Evolutionary conservation across 345 rosid species (phyloP).

Genomic region (Populus davidiana): DNA sequence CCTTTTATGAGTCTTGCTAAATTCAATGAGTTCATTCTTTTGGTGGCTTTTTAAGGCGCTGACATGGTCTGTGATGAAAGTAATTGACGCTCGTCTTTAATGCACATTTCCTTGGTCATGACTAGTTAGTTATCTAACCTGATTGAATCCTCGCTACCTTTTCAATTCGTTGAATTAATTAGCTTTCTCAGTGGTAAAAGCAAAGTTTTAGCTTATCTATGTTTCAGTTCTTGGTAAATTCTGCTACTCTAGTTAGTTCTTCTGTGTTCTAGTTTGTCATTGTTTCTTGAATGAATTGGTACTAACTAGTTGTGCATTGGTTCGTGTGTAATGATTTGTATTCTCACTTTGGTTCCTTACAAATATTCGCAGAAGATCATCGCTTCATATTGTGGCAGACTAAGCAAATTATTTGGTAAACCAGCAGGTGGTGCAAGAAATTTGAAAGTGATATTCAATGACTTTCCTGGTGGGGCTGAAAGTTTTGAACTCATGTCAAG

Average conservation of each 20-base stretch:
- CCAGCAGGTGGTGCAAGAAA: constrained; percentile 38
- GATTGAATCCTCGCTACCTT: not conserved
- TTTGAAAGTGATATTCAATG: constrained; percentile 74
- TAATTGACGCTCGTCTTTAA: constrained; percentile 15
- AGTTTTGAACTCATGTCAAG: constrained; percentile 69
- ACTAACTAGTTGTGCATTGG: no score
- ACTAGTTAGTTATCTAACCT: not conserved
- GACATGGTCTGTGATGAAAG: constrained; percentile 12
- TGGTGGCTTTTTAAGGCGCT: constrained; percentile 15
- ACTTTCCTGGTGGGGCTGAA: constrained; percentile 80
- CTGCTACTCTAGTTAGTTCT: no score
- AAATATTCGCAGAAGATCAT: constrained; percentile 57
- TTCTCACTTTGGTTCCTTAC: constrained; percentile 6
- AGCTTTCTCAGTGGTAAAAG: not conserved
- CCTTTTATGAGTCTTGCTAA: constrained; percentile 12
- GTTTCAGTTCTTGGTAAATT: not conserved
- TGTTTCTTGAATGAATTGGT: no score
- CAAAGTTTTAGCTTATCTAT: not conserved
- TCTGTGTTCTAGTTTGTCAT: no score
- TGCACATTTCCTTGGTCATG: not conserved
- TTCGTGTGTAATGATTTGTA: not conserved
- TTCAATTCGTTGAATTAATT: not conserved
- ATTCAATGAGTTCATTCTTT: constrained; percentile 24
- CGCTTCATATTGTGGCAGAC: constrained; percentile 56
- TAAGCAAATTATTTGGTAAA: constrained; percentile 60